Base-by-base conservation (phyloP, 2,329 filamentous ascomycete genomes). In the Podosphaera aphanis region DNA sequence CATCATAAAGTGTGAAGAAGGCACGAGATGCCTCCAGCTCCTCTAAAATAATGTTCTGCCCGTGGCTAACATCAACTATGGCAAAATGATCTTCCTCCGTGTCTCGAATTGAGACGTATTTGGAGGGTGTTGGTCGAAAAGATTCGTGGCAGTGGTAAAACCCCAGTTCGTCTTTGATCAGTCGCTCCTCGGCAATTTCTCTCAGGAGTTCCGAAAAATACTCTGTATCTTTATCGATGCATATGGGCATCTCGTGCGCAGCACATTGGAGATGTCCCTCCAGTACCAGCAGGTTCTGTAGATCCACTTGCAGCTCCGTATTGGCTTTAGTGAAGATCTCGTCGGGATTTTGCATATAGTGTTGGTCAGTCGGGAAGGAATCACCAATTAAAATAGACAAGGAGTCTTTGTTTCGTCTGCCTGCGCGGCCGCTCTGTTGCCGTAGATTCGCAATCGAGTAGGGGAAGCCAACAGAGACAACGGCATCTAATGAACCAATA, bases 241-340 rank as follows among this genome's bases (percentile, higher is more conserved):
- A 72, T 48, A 98, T 83, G 0, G 90, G 88, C 78, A 94, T 86
- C 58, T 98, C 90, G 56, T 83, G 81, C 1, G 90, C 90, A 0
- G 90, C 90, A 56, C 90, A 98, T 61, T 98, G 90, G 5, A 98
- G 69, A 57, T 98, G 90, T 0, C 86, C 88, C 65, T 95, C 90
- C 0, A 90, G 68, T 5, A 94, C 79, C 3, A 95, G 73, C 66
- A 93, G 76, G 53, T 94, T 95, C 40, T 79, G 70, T n/a, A 98
- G 65, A 58, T 98, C 90, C 3, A 95, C 81, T 57, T 90, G 85
- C 2, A 95, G 66, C 59, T 84, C 81, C 52, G 78, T 82, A 52
- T 94, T 93, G 0, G 86, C 85, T 55, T 83, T 83, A 0, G 82
- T 90, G 61, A 95, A 88, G 20, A 98, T 79, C 60, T 93, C 84